Evolutionary conservation across 768 basidiomycete species (phyloP), one percentile per base, ranked within the genome.

Genomic region (Boletus tylopilopsis): DNA sequence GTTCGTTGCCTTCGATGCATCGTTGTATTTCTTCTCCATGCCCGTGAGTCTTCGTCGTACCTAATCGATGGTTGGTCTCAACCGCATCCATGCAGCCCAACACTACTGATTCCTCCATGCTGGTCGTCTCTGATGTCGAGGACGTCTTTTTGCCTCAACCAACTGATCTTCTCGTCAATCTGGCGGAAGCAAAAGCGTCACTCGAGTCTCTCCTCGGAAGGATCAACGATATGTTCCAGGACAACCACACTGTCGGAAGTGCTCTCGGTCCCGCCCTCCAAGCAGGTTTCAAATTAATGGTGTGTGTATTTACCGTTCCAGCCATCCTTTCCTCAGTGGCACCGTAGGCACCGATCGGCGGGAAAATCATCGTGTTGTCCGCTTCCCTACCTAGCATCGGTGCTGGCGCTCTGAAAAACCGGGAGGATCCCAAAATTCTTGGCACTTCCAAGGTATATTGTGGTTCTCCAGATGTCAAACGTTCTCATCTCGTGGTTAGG

Each of bases 101-200:
- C 27, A 72, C 76, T 10, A 70, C 81, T 0, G 95, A 98, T 33
- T 84, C 94, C 0, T 80, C 83, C 5, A 98, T 99, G 94, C 82
- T 99, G 29, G 96, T 99, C 38, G 93, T 99, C 8, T 91, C 93
- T 1, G 96, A 99, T 66, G 81, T 94, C 34, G 93, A 97, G 30
- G 96, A 99, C 58, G 92, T 98, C 46, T 99, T 97, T 78, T 74
- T 99, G 22, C 96, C 96, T 4, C 94, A 95, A 70, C 96, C 96
- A 5, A 90, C 82, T 41, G 95, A 98, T 66, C 76, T 98, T n/a
- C 83, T 98, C 29, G 89, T 98, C 63, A 98, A 97, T 74, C 74
- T 98, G 52, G 79, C 82, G 12, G 96, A 98, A 71, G 79, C 87
- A 10, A 82, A 89, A 35, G 72, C 81, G 1, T 82, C 86, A 2